Base-by-base conservation (phyloP, 2,329 filamentous ascomycete genomes). In the Acrodontium crateriforme region DNA sequence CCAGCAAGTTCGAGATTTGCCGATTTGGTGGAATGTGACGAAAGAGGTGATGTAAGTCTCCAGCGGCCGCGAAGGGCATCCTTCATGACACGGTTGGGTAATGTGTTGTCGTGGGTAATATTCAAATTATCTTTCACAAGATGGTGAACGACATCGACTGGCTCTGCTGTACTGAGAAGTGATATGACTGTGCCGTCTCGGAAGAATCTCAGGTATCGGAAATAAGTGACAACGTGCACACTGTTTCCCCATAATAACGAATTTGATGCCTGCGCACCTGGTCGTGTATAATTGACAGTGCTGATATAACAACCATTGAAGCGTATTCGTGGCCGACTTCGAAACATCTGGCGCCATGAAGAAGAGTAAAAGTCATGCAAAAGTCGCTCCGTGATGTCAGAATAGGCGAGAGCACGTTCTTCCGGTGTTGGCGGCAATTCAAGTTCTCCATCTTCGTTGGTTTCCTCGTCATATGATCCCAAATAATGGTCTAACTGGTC, bases 301-400 rank as follows among this genome's bases (percentile, higher is more conserved):
- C 75, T 82, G 54, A 98, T 95, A 59, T 98, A 98, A 56, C 83
- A 79, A 15, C 89, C 89, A 46, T 89, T 89, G 63, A 92, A 98
- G 32, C 89, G 81, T 35, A 95, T 68, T 23, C 89, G 76, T 2
- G 89, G 87, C 9, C 84, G 78, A 4, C 64, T 62, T 20, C 78
- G 80, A 59, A 93, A 92, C 61, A 93, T 81, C 29, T 60, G 55
- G 45, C 69, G 71, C 54, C 47, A 64, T 26, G 55, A 58, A 32
- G 42, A 36, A 20, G 42, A 27, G 40, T 51, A 50, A 29, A 35
- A 31, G 15, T 41, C 34, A 18, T 38, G 39, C 16, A 52, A 43
- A 9, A 54, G 45, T 8, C 32, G 24, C 9, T 42, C 38, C 6
- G 45, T 49, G 20, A 43, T 32, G 5, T 37, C 25, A 18, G 35